Evolutionary conservation across 805 yeast genomes (phyloP), one percentile per base, ranked within the genome.

Genomic region (Metschnikowia arizonensis): DNA sequence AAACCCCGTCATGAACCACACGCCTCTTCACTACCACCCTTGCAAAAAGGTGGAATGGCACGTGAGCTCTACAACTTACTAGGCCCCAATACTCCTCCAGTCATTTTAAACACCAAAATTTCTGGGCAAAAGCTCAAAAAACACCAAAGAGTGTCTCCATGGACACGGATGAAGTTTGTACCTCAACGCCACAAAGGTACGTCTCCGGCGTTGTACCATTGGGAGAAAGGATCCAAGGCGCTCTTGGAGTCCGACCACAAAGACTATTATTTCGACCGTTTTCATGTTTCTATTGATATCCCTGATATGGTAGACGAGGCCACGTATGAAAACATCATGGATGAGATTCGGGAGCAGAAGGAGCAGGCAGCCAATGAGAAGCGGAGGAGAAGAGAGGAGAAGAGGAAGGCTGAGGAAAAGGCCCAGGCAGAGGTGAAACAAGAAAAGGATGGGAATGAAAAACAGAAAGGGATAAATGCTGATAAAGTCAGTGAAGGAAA

Each of bases 31-130:
- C 42, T 21, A 25, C 52, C 45, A 23, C 46, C 40, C 33, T 50
- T 47, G 50, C 57, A 14, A 48, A 56, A 73, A 36, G 70, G 81
- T 1, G 96, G 96, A 21, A 85, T 91, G 79, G 90, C 87, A 50
- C 77, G 98, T 54, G 99, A 93, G 62, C 70, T 93, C 44, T 90
- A 85, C 64, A 85, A 85, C 52, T 73, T 95, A 43, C 70, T 93
- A 33, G 99, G 99, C 4, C 90, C 93, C 32, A 88, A 88, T 62
- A 81, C 95, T 1, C 97, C 99, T 1, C 90, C 98, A 0, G 78
- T 70, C n/a, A 63, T 51, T 46, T 45, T 72, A n/a, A 53, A 53
- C 18, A 33, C 58, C 17, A 56, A 54, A 3, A 46, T 54, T 32
- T 51, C 46, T 77, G 49, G 49, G 12, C n/a, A 77, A 76, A n/a